Evolutionary conservation across 139 green algal species (phyloP).

Genomic region (Auxenochlorella protothecoides): DNA sequence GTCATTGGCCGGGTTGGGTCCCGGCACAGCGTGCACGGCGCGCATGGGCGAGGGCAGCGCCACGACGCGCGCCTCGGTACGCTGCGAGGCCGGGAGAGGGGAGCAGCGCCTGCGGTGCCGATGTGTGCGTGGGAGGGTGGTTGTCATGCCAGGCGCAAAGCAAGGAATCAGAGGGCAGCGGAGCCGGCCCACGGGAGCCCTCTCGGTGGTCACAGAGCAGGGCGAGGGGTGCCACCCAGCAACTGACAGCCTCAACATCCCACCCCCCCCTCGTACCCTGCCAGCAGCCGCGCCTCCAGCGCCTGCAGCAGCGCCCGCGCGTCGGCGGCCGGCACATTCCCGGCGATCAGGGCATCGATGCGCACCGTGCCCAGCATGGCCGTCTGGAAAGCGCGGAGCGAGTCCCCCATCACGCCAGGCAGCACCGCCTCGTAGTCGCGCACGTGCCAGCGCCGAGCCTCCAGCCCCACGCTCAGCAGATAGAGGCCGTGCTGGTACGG

Average conservation of each 20-base stretch:
- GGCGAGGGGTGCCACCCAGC: too few species aligned
- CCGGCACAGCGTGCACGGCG: slow-evolving; percentile 22
- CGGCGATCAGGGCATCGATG: neutral
- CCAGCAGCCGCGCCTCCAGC: slow-evolving; percentile 16
- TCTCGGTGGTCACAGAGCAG: too few species aligned
- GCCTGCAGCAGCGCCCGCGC: neutral
- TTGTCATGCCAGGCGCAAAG: too few species aligned
- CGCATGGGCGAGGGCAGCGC: slow-evolving; percentile 23
- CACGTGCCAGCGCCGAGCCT: slow-evolving; percentile 53
- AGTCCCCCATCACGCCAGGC: slow-evolving; percentile 15
- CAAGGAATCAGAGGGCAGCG: too few species aligned
- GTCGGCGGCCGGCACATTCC: neutral
- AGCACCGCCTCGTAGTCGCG: slow-evolving; percentile 58
- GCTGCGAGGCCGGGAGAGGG: slow-evolving; percentile 29
- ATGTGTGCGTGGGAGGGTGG: too few species aligned
- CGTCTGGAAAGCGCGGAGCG: slow-evolving; percentile 14
- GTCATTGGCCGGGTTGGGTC: slow-evolving; percentile 56
- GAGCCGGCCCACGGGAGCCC: too few species aligned
- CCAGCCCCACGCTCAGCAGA: slow-evolving; percentile 23
- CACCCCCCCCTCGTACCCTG: neutral
- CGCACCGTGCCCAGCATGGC: slow-evolving; percentile 1
- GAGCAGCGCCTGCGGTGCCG: neutral
- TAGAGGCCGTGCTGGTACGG: slow-evolving; percentile 80
- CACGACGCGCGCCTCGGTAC: slow-evolving; percentile 29
- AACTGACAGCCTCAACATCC: too few species aligned